Evolutionary conservation across 2,329 filamentous ascomycete genomes (phyloP).

Genomic region (Claviceps maximensis): DNA sequence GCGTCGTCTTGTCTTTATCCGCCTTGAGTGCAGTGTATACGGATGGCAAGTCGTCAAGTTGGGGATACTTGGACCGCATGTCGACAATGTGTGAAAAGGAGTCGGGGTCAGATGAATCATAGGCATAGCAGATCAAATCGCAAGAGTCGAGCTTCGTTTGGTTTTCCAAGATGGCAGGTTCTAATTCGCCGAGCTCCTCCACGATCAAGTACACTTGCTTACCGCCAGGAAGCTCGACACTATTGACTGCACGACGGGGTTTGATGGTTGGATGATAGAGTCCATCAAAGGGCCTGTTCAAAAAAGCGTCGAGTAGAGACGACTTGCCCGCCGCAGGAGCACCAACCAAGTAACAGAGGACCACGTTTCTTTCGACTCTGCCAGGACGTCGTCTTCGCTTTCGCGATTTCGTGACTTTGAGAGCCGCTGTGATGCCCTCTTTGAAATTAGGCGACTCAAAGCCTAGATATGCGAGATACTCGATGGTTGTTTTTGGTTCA

Average conservation of each 20-base stretch:
- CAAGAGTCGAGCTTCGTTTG: constrained; percentile 79
- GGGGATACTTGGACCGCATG: constrained; percentile 63
- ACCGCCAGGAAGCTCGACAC: constrained; percentile 85
- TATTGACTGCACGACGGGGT: constrained; percentile 85
- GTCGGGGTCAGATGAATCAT: constrained; percentile 93
- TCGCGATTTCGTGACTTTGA: constrained; percentile 86
- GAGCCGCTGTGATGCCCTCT: constrained; percentile 64
- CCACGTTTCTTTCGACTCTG: constrained; percentile 84
- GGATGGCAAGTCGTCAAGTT: constrained; percentile 77
- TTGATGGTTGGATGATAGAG: constrained; percentile 92
- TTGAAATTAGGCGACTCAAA: constrained; percentile 74
- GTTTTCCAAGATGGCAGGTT: constrained; percentile 89
- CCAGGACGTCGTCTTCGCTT: constrained; percentile 73
- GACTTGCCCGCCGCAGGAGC: constrained; percentile 82
- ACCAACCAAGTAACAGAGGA: constrained; percentile 84
- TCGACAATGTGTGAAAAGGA: constrained; percentile 86
- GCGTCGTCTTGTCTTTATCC: constrained; percentile 92
- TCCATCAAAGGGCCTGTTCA: constrained; percentile 72
- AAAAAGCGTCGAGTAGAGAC: constrained; percentile 76
- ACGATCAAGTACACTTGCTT: constrained; percentile 96
- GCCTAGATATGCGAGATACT: constrained; percentile 90
- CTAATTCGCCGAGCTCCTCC: constrained; percentile 89
- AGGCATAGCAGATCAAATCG: constrained; percentile 88
- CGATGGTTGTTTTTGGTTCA: constrained; percentile 85
- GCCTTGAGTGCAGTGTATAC: constrained; percentile 92